Conservation (phyloP, 2,329 filamentous ascomycete genomes). For the Fusarium tanahbumbuense region DNA sequence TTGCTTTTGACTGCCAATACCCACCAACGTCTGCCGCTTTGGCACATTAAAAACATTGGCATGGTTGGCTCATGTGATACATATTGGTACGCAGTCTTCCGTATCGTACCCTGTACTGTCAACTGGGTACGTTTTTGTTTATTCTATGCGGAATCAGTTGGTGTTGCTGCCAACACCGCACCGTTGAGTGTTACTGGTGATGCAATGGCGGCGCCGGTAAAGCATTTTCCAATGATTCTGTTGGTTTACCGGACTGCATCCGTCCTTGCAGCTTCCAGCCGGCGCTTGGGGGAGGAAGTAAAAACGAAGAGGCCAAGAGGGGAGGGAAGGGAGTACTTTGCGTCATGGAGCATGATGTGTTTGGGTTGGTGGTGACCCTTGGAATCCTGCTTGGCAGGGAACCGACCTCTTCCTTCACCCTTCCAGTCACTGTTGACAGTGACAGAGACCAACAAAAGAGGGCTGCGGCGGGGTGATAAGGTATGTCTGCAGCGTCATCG, state of each 20-base stretch:
- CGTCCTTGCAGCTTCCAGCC: constrained; percentile 26
- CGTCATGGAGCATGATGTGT: constrained; percentile 41
- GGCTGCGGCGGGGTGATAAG: constrained; percentile 26
- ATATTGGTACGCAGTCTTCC: neutral
- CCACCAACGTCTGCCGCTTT: neutral
- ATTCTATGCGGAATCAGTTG: neutral
- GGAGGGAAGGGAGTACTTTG: constrained; percentile 26
- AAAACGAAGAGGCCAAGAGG: neutral
- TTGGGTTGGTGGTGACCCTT: constrained; percentile 32
- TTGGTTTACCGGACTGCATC: constrained; percentile 19
- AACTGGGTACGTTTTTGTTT: neutral
- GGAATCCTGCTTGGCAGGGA: constrained; percentile 38
- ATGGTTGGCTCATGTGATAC: constrained; percentile 13
- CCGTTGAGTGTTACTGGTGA: constrained; percentile 33
- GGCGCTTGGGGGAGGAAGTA: constrained; percentile 13
- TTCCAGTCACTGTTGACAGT: neutral
- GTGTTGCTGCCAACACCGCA: neutral
- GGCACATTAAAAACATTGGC: neutral
- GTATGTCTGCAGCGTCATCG: constrained; percentile 39
- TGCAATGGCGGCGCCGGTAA: constrained; percentile 38
- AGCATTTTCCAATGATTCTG: constrained; percentile 19
- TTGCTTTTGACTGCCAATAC: neutral
- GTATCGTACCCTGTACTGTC: neutral
- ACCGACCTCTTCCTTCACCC: constrained; percentile 1
- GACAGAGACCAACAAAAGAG: constrained; percentile 12